Evolutionary conservation across 306 rosid species (phyloP), one percentile per base, ranked within the genome.

Genomic region (Neltuma alba): DNA sequence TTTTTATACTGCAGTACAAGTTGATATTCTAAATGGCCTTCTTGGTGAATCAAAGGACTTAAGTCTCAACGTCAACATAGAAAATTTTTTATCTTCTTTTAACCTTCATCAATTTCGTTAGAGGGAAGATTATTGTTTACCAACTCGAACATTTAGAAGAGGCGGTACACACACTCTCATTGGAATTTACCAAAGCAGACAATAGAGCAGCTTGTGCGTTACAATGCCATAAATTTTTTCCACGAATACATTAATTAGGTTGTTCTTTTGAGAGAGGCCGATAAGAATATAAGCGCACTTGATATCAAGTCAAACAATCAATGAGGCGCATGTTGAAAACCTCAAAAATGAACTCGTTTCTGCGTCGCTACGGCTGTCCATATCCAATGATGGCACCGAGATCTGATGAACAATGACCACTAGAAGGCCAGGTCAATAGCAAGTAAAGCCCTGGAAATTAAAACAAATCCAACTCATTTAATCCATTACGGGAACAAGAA

Each of bases 331-430:
- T 44, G 21, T 54, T n/a, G 78, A 61, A 40, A 79, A 92, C 98
- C 99, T 93, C 57, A 79, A 41, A 72, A 47, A 76, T 12, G 88
- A 63, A 70, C 75, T 83, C 2, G 79, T 70, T 65, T 92, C 93
- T 52, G 89, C 75, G 77, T 93, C 97, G 28, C 60, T 69, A 52
- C 86, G 88, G 79, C 84, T 89, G 45, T 95, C 97, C 99, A 90
- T 93, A 76, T 85, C 52, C 27, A 55, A 82, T 37, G 41, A 41
- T 11, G 70, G 58, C 23, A 54, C 62, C 11, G 68, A 62, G 76
- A 85, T 79, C 86, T 48, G 72, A 81, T 69, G 13, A 45, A 18
- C 55, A 75, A 40, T 30, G 33, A 64, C 36, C 48, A 8, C 23
- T 41, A 27, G 42, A 30, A 72, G 20, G 34, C 40, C 38, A 80